Conservation (phyloP, 2,329 filamentous ascomycete genomes). For the Aspergillus calidoustus region DNA sequence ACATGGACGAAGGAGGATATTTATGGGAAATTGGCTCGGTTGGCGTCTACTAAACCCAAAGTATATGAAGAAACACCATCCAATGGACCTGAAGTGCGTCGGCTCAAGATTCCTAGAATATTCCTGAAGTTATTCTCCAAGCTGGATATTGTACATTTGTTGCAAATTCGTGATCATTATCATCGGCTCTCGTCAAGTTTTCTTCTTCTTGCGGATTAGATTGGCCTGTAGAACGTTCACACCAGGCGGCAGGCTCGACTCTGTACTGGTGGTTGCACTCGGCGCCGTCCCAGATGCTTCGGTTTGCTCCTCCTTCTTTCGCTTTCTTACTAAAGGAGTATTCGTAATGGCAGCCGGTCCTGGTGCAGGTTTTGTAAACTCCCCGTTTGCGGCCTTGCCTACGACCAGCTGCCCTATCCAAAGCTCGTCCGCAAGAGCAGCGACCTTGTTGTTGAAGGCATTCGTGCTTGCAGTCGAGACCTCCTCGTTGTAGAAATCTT, state of each 20-base stretch:
- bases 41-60: background rate
- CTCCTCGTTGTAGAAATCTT: constrained; percentile 48
- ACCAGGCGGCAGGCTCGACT: constrained; percentile 19
- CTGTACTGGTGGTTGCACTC: constrained; percentile 5
- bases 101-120: background rate
- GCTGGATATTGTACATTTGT: constrained; percentile 4
- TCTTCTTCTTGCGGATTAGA: constrained; percentile 48
- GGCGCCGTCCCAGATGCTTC: constrained; percentile 14
- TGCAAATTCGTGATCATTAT: constrained; percentile 12
- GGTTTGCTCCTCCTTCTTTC: constrained; percentile 38
- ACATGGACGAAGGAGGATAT: background rate
- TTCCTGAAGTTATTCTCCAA: background rate
- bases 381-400: constrained; percentile 32
- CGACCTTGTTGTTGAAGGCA: constrained; percentile 47
- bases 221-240: constrained; percentile 46
- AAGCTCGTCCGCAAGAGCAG: constrained; percentile 42
- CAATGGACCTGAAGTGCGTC: too few species aligned
- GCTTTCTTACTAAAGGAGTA: constrained; percentile 42
- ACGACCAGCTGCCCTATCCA: constrained; percentile 42
- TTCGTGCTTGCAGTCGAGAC: constrained; percentile 46
- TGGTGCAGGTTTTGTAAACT: constrained; percentile 18
- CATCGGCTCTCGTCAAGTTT: constrained; percentile 28
- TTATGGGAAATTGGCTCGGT: background rate
- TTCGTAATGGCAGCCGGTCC: constrained; percentile 33
- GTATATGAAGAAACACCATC: too few species aligned